phyloP scores from a whole-genome alignment of 345 rosid species.

The Sonneratia caseolaris region DNA sequence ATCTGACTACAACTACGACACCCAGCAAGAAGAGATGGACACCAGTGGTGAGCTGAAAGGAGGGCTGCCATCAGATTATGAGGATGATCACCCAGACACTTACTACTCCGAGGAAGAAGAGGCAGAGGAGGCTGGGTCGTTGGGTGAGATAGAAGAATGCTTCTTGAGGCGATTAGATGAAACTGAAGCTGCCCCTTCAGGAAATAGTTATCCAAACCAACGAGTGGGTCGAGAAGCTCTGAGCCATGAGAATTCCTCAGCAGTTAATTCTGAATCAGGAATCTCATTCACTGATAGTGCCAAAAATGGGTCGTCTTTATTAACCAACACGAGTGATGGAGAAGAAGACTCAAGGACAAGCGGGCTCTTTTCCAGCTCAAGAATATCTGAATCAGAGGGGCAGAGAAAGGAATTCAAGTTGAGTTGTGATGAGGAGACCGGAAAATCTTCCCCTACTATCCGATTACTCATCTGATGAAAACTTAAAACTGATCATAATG shows the following conservation, averaged over 20 bases:
- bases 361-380: constrained; percentile 1
- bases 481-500: no score
- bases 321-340: constrained; percentile 4
- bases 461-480: constrained; percentile 17
- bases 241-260: constrained; percentile 26
- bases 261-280: constrained; percentile 24
- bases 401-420: constrained; percentile 14
- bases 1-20: constrained; percentile 52
- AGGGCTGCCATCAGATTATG: constrained; percentile 42
- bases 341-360: constrained; percentile 18
- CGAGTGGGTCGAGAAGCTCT: constrained; percentile 8
- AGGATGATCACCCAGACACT: constrained; percentile 28
- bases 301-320: constrained; percentile 30
- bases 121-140: constrained; percentile 42
- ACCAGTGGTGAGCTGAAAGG: constrained; percentile 59
- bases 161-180: constrained; percentile 50
- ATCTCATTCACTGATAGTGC: constrained; percentile 31
- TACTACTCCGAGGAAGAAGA: constrained; percentile 30
- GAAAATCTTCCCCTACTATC: constrained; percentile 9
- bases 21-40: constrained; percentile 65
- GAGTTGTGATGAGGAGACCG: constrained; percentile 18
- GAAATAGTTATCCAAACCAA: constrained; percentile 10
- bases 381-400: constrained; percentile 9
- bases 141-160: constrained; percentile 52
- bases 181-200: constrained; percentile 3